phyloP scores from a whole-genome alignment of 2,329 filamentous ascomycete genomes.

The Aspergillaceae sp. region DNA sequence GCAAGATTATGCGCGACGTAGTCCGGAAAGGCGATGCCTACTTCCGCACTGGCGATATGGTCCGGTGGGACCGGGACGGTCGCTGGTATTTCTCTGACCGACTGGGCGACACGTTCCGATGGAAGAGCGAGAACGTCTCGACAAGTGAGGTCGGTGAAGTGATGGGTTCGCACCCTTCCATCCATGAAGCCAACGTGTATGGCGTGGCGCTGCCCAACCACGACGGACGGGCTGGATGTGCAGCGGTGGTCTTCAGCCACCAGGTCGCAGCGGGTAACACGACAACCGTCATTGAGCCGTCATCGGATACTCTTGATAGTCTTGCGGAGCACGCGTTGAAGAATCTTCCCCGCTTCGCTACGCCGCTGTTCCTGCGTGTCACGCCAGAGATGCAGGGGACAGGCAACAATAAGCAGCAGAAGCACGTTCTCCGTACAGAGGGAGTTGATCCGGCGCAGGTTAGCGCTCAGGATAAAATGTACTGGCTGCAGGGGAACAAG shows the following conservation, averaged over 20 bases:
- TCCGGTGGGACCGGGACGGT: slow-evolving; percentile 63
- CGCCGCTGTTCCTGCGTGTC: slow-evolving; percentile 68
- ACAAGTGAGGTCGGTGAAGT: slow-evolving; percentile 73
- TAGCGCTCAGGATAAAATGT: slow-evolving; percentile 41
- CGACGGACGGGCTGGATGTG: slow-evolving; percentile 77
- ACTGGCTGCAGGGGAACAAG: slow-evolving; percentile 57
- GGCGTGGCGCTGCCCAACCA: slow-evolving; percentile 71
- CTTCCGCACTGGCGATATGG: slow-evolving; percentile 76
- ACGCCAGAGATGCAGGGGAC: slow-evolving; percentile 58
- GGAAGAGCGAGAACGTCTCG: slow-evolving; percentile 72
- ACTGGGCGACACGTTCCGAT: slow-evolving; percentile 47
- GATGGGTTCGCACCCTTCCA: slow-evolving; percentile 55
- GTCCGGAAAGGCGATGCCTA: slow-evolving; percentile 68
- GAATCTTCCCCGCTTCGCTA: slow-evolving; percentile 62
- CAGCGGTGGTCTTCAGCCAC: slow-evolving; percentile 55
- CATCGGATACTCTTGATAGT: slow-evolving; percentile 44
- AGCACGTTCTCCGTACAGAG: slow-evolving; percentile 60
- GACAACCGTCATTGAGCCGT: slow-evolving; percentile 18
- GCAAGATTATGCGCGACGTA: slow-evolving; percentile 67
- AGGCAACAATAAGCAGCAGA: slow-evolving; percentile 85
- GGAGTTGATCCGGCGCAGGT: slow-evolving; percentile 57
- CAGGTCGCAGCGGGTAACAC: slow-evolving; percentile 19
- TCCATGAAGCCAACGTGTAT: slow-evolving; percentile 78
- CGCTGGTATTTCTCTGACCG: slow-evolving; percentile 69
- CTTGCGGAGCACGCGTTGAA: slow-evolving; percentile 52